Conservation (phyloP, 2,329 filamentous ascomycete genomes). For the Xylariaceae sp. region DNA sequence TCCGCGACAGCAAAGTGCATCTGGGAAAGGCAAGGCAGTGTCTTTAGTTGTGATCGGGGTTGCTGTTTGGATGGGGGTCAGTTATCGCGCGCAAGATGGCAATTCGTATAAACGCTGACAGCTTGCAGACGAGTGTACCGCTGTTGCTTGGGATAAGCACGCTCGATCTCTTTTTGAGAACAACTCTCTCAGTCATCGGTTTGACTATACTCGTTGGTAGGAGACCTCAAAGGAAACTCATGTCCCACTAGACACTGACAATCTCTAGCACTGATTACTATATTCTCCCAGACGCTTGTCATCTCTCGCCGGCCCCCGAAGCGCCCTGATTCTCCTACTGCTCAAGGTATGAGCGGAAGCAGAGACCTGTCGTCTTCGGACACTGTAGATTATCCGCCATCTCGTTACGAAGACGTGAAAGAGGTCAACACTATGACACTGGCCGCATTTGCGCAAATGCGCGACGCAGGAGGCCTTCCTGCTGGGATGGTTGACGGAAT, state of each 20-base stretch:
- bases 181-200: conserved; percentile 47
- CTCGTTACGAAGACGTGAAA: conserved; percentile 47
- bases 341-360: conserved; percentile 30
- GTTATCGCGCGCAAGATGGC: conserved; percentile 22
- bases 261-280: conserved; percentile 33
- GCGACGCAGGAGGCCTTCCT: conserved; percentile 8
- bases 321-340: conserved; percentile 36
- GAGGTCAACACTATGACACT: conserved; percentile 33
- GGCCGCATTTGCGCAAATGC: conserved; percentile 31
- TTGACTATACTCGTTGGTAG: conserved; percentile 35
- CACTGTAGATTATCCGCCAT: conserved; percentile 38
- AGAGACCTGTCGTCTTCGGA: conserved; percentile 39
- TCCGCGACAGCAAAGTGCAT: conserved; percentile 9
- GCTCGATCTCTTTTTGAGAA: conserved; percentile 40
- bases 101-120: conserved; percentile 10
- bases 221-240: neutral
- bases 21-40: conserved; percentile 35
- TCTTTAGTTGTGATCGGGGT: conserved; percentile 39
- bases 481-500: neutral
- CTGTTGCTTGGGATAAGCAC: conserved; percentile 44
- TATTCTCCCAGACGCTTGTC: conserved; percentile 33
- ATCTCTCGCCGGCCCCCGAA: conserved; percentile 25
- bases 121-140: conserved; percentile 43
- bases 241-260: conserved; percentile 11
- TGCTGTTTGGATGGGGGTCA: conserved; percentile 50